Evolutionary conservation across 2,329 filamentous ascomycete genomes (phyloP), one percentile per base, ranked within the genome.

Genomic region (Tricladium varicosporioides): DNA sequence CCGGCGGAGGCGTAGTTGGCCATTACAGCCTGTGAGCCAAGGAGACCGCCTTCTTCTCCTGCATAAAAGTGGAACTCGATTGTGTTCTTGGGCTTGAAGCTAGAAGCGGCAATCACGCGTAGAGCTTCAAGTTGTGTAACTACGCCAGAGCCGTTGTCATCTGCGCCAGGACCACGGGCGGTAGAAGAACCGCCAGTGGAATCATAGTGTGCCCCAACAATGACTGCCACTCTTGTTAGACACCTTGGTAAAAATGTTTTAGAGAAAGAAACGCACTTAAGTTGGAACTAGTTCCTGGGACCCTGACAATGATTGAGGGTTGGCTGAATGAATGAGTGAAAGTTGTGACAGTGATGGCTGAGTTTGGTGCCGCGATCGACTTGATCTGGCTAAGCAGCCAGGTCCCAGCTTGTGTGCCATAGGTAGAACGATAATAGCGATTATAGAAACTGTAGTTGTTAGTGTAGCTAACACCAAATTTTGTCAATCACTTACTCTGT

Each of bases 11-110:
- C 85, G 70, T 97, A 97, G 2, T 82, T 76, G 51, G 82, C 79
- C 77, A 96, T 97, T 71, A 97, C 88, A 53, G 88, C 92, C 72
- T 95, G 90, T 65, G 88, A 92, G 59, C 92, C 92, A 1, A 95
- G 81, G 49, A 96, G 78, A 15, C 92, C 91, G 50, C 86, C 91
- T 72, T 96, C 91, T 71, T 96, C 91, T 8, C 89, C 91, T 46
- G 86, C 89, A 77, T 95, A 95, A 89, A 91, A 96, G 75, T 96
- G 92, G 74, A 97, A 97, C 76, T 97, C 93, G 65, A 97, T 79
- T 0, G 91, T 95, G 75, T 96, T 96, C 58, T 83, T 74, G 5
- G 87, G 86, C 64, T 89, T 82, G 42, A 85, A 80, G 59, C 86
- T 75, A 19, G 86, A 86, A 63, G 82, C 79, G 56, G 96, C 80